These are phyloP conservation scores for Cytospora chrysosperma DNA, from an alignment of 2,329 filamentous ascomycete genomes.

Conservation along the genomic window DNA sequence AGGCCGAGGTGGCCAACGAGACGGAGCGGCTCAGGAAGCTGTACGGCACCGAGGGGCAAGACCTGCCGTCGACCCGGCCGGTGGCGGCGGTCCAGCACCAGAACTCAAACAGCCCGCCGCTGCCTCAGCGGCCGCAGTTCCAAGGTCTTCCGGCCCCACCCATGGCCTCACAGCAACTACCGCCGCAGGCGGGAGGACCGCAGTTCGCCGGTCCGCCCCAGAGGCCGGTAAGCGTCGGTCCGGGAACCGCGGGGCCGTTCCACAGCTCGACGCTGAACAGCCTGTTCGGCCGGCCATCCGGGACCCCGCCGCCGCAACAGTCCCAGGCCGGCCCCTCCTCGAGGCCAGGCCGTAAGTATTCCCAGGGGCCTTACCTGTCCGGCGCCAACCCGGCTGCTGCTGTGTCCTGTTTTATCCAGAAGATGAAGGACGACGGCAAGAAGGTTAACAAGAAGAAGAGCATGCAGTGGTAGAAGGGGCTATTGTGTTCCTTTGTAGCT, in stretches of 20 bases:
- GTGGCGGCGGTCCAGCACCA: slow-evolving; percentile 22
- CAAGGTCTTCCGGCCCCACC: slow-evolving; percentile 22
- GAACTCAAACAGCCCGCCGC: slow-evolving; percentile 21
- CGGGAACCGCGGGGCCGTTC: slow-evolving; percentile 31
- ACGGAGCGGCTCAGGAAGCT: slow-evolving; percentile 73
- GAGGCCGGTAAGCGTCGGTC: slow-evolving; percentile 50
- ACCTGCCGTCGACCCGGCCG: slow-evolving; percentile 32
- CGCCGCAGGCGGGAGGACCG: slow-evolving; percentile 29
- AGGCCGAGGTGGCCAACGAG: slow-evolving; percentile 69
- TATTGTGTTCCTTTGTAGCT: not conserved
- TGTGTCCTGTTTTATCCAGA: slow-evolving; percentile 29
- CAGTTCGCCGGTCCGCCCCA: slow-evolving; percentile 26
- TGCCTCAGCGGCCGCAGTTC: slow-evolving; percentile 23
- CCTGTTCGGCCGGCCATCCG: slow-evolving; percentile 33
- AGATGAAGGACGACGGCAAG: slow-evolving; percentile 29
- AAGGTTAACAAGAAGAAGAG: slow-evolving; percentile 37
- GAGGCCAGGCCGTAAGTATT: slow-evolving; percentile 26
- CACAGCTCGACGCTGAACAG: slow-evolving; percentile 26
- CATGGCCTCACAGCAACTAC: slow-evolving; percentile 36
- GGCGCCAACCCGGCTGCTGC: slow-evolving; percentile 27
- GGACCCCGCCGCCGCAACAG: slow-evolving; percentile 25
- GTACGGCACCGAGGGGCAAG: slow-evolving; percentile 60
- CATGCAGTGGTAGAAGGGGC: slow-evolving; percentile 33
- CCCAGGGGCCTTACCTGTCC: slow-evolving; percentile 24
- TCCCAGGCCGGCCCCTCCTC: slow-evolving; percentile 19